Conservation (phyloP, 1,284 basidiomycete species). For the Apiotrichum sp. region DNA sequence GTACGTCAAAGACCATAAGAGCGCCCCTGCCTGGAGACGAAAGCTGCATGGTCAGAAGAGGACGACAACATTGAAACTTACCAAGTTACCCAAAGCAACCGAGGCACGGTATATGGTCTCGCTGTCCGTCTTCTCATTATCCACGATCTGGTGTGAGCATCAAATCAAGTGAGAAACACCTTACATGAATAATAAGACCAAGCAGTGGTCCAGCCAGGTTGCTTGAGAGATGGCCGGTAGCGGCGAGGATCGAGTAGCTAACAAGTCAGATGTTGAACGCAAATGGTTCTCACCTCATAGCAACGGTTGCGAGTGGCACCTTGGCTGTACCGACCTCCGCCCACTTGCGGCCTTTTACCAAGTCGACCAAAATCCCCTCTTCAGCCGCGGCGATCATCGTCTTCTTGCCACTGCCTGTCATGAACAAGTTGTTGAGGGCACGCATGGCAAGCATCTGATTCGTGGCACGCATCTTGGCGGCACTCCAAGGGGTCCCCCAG, state of each 20-base stretch:
- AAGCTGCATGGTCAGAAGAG: constrained; percentile 22
- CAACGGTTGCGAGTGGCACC: constrained; percentile 37
- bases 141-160: constrained; percentile 53
- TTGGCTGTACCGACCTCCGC: constrained; percentile 26
- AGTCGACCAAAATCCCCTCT: constrained; percentile 53
- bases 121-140: constrained; percentile 63
- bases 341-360: constrained; percentile 40
- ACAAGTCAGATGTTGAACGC: background rate
- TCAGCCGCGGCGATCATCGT: constrained; percentile 53
- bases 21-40: constrained; percentile 34
- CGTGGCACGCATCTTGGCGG: constrained; percentile 66
- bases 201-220: constrained; percentile 26
- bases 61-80: constrained; percentile 45
- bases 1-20: constrained; percentile 35
- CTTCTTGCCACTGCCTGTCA: constrained; percentile 48
- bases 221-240: constrained; percentile 31
- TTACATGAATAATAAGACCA: constrained; percentile 20
- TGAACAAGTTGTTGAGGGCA: constrained; percentile 70
- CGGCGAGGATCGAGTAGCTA: constrained; percentile 49
- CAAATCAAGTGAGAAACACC: background rate
- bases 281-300: constrained; percentile 38
- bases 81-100: constrained; percentile 83
- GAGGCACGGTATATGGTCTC: constrained; percentile 79
- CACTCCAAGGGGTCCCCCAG: constrained; percentile 57
- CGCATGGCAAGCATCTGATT: constrained; percentile 80